Conservation (phyloP, 192 early-diverging fungal genomes). For the Borealophlyctis nickersoniae region DNA sequence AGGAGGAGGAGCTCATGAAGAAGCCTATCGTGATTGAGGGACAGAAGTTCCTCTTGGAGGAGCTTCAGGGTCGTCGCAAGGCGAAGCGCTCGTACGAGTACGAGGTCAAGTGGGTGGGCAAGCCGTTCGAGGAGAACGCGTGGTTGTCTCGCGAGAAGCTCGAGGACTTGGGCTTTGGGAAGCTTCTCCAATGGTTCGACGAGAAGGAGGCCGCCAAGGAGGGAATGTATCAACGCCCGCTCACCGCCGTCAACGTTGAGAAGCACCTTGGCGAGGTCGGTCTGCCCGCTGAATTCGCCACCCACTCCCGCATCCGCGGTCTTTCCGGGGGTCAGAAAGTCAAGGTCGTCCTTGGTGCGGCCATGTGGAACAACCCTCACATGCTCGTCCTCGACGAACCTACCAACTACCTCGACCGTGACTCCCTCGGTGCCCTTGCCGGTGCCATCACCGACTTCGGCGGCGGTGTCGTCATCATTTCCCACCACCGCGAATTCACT, state of each 20-base stretch:
- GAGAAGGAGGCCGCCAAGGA: slow-evolving; percentile 72
- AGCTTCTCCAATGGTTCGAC: slow-evolving; percentile 75
- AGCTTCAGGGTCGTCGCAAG: slow-evolving; percentile 69
- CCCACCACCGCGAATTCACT: slow-evolving; percentile 81
- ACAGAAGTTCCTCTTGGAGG: slow-evolving; percentile 61
- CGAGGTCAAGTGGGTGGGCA: slow-evolving; percentile 71
- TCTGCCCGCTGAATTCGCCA: slow-evolving; percentile 72
- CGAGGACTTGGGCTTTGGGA: slow-evolving; percentile 68
- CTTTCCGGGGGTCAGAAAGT: slow-evolving; percentile 85
- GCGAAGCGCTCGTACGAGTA: slow-evolving; percentile 78
- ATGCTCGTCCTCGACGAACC: slow-evolving; percentile 79
- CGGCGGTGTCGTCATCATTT: slow-evolving; percentile 80
- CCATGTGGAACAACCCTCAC: slow-evolving; percentile 84
- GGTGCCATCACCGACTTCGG: slow-evolving; percentile 71
- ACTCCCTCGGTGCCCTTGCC: slow-evolving; percentile 72
- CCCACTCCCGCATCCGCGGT: slow-evolving; percentile 70
- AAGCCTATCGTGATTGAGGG: slow-evolving; percentile 43
- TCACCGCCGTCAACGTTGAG: slow-evolving; percentile 65
- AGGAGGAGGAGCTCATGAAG: slow-evolving; percentile 56
- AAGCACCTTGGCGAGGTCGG: slow-evolving; percentile 72
- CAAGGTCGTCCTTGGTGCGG: slow-evolving; percentile 79
- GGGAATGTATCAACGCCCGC: slow-evolving; percentile 67
- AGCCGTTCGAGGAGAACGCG: slow-evolving; percentile 61
- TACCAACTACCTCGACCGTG: slow-evolving; percentile 75
- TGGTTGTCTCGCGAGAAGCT: slow-evolving; percentile 71